Evolutionary conservation across 2,329 filamentous ascomycete species (phyloP).

Genomic region (Aspergillus luchuensis): DNA sequence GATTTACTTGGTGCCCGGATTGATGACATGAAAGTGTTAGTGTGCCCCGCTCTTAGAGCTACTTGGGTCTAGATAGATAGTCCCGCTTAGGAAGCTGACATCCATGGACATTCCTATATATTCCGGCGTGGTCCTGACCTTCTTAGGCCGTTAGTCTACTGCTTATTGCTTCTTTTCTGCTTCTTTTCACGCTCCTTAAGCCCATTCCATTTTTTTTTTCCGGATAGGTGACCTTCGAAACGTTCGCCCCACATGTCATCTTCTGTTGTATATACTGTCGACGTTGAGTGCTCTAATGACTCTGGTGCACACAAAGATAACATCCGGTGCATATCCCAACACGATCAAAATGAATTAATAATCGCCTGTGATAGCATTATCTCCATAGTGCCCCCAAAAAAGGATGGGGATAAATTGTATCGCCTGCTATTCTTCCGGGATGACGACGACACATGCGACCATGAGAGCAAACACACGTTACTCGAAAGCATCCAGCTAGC

Average conservation of each 20-base stretch:
- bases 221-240: background rate
- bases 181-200: background rate
- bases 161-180: no score
- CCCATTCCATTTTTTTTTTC: background rate
- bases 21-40: background rate
- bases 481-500: conserved; percentile 23
- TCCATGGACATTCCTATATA: no score
- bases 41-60: background rate
- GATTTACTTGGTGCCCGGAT: background rate
- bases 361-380: conserved; percentile 29
- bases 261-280: background rate
- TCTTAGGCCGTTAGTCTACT: background rate
- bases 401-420: conserved; percentile 12
- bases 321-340: conserved; percentile 24
- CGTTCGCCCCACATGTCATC: background rate
- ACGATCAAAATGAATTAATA: conserved; percentile 12
- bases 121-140: background rate
- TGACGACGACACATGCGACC: background rate
- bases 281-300: background rate
- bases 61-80: no score
- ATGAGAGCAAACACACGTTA: conserved; percentile 3
- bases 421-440: conserved; percentile 28
- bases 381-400: conserved; percentile 23
- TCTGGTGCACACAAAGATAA: background rate
- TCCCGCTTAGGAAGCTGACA: no score